Base-by-base conservation (phyloP, 1,284 basidiomycete genomes). In the Tranzscheliella williamsii region DNA sequence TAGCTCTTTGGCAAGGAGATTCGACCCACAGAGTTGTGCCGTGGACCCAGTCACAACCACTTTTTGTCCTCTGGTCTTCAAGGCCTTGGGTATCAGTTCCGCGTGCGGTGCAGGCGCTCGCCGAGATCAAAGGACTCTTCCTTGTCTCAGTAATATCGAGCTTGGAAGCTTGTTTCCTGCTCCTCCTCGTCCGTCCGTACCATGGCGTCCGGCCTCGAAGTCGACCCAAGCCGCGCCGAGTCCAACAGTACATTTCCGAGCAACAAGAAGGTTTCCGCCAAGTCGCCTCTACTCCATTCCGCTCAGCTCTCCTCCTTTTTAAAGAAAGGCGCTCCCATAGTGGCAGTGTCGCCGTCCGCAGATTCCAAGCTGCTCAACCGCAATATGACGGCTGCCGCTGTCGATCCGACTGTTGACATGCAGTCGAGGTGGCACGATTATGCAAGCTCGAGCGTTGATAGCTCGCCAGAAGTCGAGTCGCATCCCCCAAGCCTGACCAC, bases 401-500 rank as follows among this genome's bases (percentile, higher is more conserved):
- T n/a, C n/a, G n/a, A n/a, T n/a, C n/a, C n/a, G n/a, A n/a, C n/a
- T n/a, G n/a, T n/a, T n/a, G n/a, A n/a, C n/a, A n/a, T n/a, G n/a
- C n/a, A n/a, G n/a, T n/a, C n/a, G n/a, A n/a, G n/a, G n/a, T 34
- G 41, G 41, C 24, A 24, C 3, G 18, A 23, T 8, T 22, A 22
- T 9, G 9, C 24, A 24, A 45, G 24, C 5, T 48, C 43, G 16
- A 53, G 47, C 34, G 46, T 41, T 1, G 50, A 43, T 53, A 62
- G 55, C 50, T 56, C 60, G 13, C 52, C 52, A 17, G 55, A 55
- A 17, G 60, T 38, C 16, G 64, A 66, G 22, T 63, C 57, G 11
- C 54, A 60, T 38, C 43, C 67, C 4, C 69, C 71, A 4, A 73
- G 71, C 42, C 42, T 73, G 42, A 72, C 69, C 13, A 71, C 70